Conservation (phyloP, 805 yeast species). For the Metahyphopichia silvanorum region DNA sequence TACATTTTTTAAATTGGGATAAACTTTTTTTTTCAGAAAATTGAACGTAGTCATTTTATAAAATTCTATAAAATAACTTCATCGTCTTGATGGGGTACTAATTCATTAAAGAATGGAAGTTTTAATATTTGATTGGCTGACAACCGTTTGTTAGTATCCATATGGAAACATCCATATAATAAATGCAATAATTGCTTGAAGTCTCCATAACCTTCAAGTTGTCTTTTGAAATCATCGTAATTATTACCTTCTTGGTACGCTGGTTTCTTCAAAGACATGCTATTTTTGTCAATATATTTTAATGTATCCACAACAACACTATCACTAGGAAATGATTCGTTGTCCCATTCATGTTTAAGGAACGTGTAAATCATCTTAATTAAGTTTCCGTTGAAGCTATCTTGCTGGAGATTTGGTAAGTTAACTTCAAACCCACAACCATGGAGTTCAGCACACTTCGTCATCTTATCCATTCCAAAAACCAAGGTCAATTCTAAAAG, state of each 20-base stretch:
- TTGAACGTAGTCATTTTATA: no score
- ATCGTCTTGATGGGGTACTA: constrained; percentile 25
- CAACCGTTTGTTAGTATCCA: constrained; percentile 57
- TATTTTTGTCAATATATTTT: constrained; percentile 43
- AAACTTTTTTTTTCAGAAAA: no score
- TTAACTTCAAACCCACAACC: constrained; percentile 77
- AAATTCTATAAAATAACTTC: constrained; percentile 21
- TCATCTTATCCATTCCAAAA: constrained; percentile 73
- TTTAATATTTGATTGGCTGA: constrained; percentile 55
- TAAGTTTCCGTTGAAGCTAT: constrained; percentile 28
- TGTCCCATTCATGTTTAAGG: constrained; percentile 42
- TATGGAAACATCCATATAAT: constrained; percentile 53
- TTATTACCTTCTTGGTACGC: constrained; percentile 4
- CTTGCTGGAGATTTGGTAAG: constrained; percentile 12
- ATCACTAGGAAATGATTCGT: constrained; percentile 64
- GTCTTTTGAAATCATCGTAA: constrained; percentile 12
- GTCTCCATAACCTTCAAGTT: constrained; percentile 30
- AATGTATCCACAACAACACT: constrained; percentile 70
- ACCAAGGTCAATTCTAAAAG: constrained; percentile 77
- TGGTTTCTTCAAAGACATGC: constrained; percentile 29
- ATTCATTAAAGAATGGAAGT: constrained; percentile 57
- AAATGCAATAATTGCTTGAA: constrained; percentile 51
- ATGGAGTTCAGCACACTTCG: constrained; percentile 76
- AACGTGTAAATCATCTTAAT: constrained; percentile 25
- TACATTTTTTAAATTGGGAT: no score